A percentile compares a stretch with the other conserved stretches of the same genome.
phyloP scores from a whole-genome alignment of 202 grass and related monocot species.

The Hordeum pubiflorum region DNA sequence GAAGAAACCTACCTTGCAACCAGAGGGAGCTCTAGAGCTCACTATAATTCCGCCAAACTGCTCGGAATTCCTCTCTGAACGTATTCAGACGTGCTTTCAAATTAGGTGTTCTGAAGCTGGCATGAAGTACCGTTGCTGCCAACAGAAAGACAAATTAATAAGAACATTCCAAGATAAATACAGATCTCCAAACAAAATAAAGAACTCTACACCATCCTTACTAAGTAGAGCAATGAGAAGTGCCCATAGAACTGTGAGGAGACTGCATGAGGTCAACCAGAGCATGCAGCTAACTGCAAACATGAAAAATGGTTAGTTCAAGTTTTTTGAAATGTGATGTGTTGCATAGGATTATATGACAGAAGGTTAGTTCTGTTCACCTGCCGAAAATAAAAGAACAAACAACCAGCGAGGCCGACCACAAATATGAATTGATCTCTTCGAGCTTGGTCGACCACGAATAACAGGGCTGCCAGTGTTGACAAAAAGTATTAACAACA shows the following conservation, averaged over 20 bases:
- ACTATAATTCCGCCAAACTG: conserved; percentile 87
- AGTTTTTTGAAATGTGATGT: neutral
- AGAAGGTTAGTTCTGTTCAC: conserved; percentile 20
- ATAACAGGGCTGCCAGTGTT: conserved; percentile 62
- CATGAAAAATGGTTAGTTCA: conserved; percentile 9
- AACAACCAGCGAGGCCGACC: conserved; percentile 78
- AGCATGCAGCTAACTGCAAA: conserved; percentile 84
- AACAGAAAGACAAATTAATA: conserved; percentile 23
- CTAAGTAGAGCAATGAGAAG: conserved; percentile 72
- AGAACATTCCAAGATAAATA: neutral
- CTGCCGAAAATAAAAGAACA: conserved; percentile 73
- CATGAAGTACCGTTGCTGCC: conserved; percentile 76
- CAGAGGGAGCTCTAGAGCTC: conserved; percentile 47
- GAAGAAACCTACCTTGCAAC: conserved; percentile 17
- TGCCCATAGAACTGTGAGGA: conserved; percentile 76
- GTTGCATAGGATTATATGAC: neutral
- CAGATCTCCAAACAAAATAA: neutral
- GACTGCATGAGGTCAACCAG: conserved; percentile 87
- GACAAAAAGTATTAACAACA: conserved; percentile 18
- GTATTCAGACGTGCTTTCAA: conserved; percentile 94
- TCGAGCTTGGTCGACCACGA: conserved; percentile 65
- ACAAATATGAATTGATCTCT: conserved; percentile 93
- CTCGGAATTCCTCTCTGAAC: conserved; percentile 94
- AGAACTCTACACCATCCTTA: conserved; percentile 31
- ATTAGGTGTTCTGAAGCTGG: conserved; percentile 93